Conservation (phyloP, 2,329 filamentous ascomycete species). For the Penicillium sp. region DNA sequence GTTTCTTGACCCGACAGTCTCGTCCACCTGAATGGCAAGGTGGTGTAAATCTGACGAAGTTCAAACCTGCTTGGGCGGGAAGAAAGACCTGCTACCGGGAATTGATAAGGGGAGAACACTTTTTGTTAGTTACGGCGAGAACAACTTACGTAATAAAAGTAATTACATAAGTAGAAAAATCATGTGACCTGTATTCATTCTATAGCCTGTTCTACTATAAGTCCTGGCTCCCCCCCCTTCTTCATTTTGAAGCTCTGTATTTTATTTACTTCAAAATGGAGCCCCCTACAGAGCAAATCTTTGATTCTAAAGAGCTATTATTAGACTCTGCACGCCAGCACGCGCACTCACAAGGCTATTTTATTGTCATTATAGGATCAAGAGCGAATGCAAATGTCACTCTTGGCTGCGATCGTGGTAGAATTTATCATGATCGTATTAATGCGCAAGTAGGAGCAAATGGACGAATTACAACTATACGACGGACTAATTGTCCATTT, state of each 20-base stretch:
- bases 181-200: too few relatives aligned
- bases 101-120: too few relatives aligned
- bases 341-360: not conserved
- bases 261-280: not conserved
- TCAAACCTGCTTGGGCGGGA: too few relatives aligned
- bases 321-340: not conserved
- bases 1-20: too few relatives aligned
- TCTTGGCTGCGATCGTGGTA: not conserved
- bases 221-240: too few relatives aligned
- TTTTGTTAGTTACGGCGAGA: too few relatives aligned
- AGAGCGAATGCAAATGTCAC: not conserved
- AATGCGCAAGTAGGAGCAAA: constrained; percentile 1
- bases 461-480: not conserved
- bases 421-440: not conserved
- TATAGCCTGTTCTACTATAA: too few relatives aligned
- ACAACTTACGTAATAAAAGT: too few relatives aligned
- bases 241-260: too few relatives aligned
- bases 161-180: too few relatives aligned
- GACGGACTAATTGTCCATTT: not conserved
- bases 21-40: too few relatives aligned
- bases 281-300: not conserved
- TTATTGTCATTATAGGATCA: not conserved
- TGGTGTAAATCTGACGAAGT: not conserved
- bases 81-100: too few relatives aligned
- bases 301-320: not conserved